Base-by-base conservation (phyloP, 306 rosid genomes). In the Sicyos edulis region DNA sequence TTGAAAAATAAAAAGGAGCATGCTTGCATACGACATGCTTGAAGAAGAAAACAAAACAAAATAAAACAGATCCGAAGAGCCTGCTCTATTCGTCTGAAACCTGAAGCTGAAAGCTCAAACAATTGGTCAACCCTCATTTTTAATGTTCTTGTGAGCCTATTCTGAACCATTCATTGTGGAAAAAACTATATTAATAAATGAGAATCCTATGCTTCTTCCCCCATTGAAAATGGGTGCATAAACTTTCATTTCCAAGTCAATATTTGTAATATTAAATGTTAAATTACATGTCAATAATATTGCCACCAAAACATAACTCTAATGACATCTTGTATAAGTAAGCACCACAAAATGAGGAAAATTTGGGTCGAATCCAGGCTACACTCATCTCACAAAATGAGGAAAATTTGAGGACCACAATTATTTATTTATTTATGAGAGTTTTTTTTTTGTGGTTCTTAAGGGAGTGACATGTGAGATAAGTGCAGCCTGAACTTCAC, bases 111-210 rank as follows among this genome's bases (percentile, higher is more conserved):
- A 45, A 45, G 20, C 44, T 68, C 72, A 49, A 15, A 40, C 37
- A 24, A 4, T 12, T 66, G 55, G 47, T 66, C 37, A 67, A 67
- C 72, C 47, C 8, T 22, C 40, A 17, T 47, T 17, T 42, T 65
- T 65, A 9, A 42, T 65, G 71, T 65, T 65, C 72, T 47, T 20
- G 34, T 21, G 55, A 8, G 13, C 55, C 47, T 45, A 24, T 21
- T 68, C 8, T 14, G 1, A 49, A 68, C 54, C 42, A 21, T 21
- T 21, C 54, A 49, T 68, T 14, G 22, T 24, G 21, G 42, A 14
- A 49, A 62, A 67, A 66, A 37, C 20, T 15, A 68, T 68, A 22
- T 66, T 66, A 45, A 66, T 64, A 34, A 54, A 45, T 19, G 40
- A 45, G 72, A 19, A 66, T 21, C 55, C 40, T 19, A 45, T 20